These are phyloP conservation scores for Chionographis japonica DNA, from an alignment of 106 monocot species.

Conservation along the genomic window DNA sequence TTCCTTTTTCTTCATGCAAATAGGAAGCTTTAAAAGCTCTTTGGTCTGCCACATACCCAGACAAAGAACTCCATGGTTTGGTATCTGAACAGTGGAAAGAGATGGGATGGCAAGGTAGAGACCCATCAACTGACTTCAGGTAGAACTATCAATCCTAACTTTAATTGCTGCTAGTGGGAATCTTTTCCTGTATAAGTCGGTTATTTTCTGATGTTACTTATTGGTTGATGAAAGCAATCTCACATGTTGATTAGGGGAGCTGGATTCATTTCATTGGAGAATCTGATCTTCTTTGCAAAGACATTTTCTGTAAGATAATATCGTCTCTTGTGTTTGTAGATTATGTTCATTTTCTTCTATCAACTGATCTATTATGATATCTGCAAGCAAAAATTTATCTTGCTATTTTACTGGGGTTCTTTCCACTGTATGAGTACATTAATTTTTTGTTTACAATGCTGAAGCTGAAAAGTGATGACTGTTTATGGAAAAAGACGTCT, in stretches of 20 bases:
- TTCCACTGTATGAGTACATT: too few relatives aligned
- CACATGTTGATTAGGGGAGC: slow-evolving; percentile 47
- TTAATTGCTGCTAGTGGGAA: neutral
- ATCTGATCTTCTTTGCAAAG: slow-evolving; percentile 87
- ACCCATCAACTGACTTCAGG: slow-evolving; percentile 96
- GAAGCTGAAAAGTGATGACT: too few relatives aligned
- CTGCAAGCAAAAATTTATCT: too few relatives aligned
- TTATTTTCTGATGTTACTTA: too few relatives aligned
- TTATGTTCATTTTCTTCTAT: too few relatives aligned
- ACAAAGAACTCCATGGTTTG: slow-evolving; percentile 62
- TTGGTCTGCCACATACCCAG: slow-evolving; percentile 79
- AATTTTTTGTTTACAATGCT: too few relatives aligned
- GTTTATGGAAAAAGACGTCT: too few relatives aligned
- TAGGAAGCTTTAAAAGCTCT: slow-evolving; percentile 84
- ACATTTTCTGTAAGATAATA: slow-evolving; percentile 63
- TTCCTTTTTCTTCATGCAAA: neutral
- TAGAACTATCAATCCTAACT: slow-evolving; percentile 1
- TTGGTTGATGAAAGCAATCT: neutral
- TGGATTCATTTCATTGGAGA: slow-evolving; percentile 88
- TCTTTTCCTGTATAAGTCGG: neutral
- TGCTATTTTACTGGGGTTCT: too few relatives aligned
- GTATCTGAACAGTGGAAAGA: slow-evolving; percentile 94
- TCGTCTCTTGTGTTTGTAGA: too few relatives aligned
- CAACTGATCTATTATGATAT: too few relatives aligned
- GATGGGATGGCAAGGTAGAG: slow-evolving; percentile 96